These are phyloP conservation scores for Penicillium sclerotiorum DNA, from an alignment of 2,329 filamentous ascomycete species.

Conservation along the genomic window DNA sequence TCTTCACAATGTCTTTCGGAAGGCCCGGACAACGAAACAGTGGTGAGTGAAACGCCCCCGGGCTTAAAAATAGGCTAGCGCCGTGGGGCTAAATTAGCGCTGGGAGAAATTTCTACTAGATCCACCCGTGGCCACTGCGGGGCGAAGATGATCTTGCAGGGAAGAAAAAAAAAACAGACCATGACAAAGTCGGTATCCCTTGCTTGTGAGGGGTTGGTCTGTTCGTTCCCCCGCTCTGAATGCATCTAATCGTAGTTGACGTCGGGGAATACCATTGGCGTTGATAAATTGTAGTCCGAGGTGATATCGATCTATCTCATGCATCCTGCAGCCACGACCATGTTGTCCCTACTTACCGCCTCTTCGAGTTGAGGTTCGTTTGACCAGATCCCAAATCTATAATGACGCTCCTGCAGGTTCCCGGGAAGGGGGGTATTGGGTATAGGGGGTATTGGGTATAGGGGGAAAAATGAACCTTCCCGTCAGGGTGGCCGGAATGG, in stretches of 20 bases:
- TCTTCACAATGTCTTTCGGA: conserved; percentile 3
- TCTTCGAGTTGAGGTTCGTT: too few species aligned
- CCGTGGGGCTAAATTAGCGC: conserved; percentile 15
- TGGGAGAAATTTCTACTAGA: conserved; percentile 18
- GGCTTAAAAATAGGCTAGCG: conserved; percentile 20
- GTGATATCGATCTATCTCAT: conserved; percentile 21
- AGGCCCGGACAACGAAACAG: neutral
- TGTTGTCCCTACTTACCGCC: conserved; percentile 25
- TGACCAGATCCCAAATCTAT: too few species aligned
- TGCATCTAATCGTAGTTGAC: too few species aligned
- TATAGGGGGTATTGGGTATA: too few species aligned
- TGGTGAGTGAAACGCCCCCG: conserved; percentile 6
- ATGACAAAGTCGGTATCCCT: conserved; percentile 11
- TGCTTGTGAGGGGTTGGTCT: conserved; percentile 4
- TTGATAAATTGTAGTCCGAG: neutral
- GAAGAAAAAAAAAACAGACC: conserved; percentile 11
- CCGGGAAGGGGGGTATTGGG: too few species aligned
- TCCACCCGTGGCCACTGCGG: conserved; percentile 22
- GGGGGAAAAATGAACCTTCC: too few species aligned
- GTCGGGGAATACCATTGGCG: too few species aligned
- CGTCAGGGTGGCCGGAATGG: conserved; percentile 1
- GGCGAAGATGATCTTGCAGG: conserved; percentile 30
- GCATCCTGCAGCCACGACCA: conserved; percentile 14
- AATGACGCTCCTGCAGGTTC: too few species aligned
- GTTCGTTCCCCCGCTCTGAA: neutral